Base-by-base conservation (phyloP, 2,329 filamentous ascomycete genomes). In the Colletotrichum gloeosporioides region DNA sequence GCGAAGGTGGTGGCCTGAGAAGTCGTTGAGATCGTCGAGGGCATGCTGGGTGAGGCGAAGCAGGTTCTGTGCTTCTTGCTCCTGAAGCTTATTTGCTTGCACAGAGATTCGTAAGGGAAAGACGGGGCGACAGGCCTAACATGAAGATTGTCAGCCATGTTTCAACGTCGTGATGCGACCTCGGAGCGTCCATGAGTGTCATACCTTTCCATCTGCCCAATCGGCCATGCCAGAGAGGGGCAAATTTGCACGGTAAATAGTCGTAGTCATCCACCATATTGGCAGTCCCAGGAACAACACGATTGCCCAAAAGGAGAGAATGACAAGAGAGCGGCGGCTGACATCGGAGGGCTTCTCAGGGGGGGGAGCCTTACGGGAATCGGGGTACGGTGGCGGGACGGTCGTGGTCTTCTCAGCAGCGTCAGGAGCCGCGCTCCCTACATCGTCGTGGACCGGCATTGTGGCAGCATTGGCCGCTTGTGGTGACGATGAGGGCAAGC, bases 231-330 rank as follows among this genome's bases (percentile, higher is more conserved):
- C 91, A 82, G 94, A 90, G 79, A 98, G 85, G 7, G 97, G 97
- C 79, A 99, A 87, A 61, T 93, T 90, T 15, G 96, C 96, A 71
- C 97, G 92, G 84, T 98, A 96, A 71, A 99, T 98, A 1, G 95
- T 94, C 6, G 97, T 99, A 1, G 97, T 99, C 84, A 93, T 93
- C 93, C 95, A 98, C 97, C 97, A 99, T 90, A 98, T 93, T 73
- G 97, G 97, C 79, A 99, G 84, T 4, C 97, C 97, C 8, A 99
- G 86, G 34, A 94, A 90, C 8, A 98, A 83, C 8, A 98, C 95
- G 49, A 99, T 92, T 7, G 92, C 88, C 97, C 97, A 99, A 85
- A 98, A 99, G 10, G 96, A 96, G 77, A 95, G 84, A 77, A 99
- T 93, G 67, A 99, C 94, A 77, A 89, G 89, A 64, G 92, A 91